phyloP scores from a whole-genome alignment of 129 eudicot species.

The Dittrichia graveolens region DNA sequence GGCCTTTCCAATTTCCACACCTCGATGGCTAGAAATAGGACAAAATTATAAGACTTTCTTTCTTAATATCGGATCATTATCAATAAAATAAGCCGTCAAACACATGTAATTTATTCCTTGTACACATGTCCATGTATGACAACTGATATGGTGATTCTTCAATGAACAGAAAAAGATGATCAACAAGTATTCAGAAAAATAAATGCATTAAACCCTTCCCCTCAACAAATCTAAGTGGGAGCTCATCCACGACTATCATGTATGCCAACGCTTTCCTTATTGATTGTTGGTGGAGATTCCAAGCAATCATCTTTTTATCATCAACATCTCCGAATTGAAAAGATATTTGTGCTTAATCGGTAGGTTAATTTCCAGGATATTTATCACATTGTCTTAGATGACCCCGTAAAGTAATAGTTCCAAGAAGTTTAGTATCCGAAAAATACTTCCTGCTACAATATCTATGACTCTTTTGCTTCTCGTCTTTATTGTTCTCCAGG shows the following conservation, averaged over 20 bases:
- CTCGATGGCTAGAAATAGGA: background rate
- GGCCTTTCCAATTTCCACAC: background rate
- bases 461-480: too few relatives aligned
- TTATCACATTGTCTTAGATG: too few relatives aligned
- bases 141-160: background rate
- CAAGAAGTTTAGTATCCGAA: too few relatives aligned
- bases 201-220: background rate
- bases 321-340: too few relatives aligned
- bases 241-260: background rate
- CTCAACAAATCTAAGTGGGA: conserved; percentile 3
- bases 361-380: too few relatives aligned
- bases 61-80: background rate
- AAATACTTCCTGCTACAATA: too few relatives aligned
- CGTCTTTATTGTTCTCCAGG: too few relatives aligned
- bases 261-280: background rate
- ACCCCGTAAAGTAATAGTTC: too few relatives aligned
- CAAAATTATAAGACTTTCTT: background rate
- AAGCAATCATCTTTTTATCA: too few relatives aligned
- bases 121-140: background rate
- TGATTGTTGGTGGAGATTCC: background rate
- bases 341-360: too few relatives aligned
- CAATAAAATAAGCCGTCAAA: background rate
- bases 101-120: conserved; percentile 1
- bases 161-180: background rate
- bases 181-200: background rate